Conservation (phyloP, 1,139 yeast genomes). For the Blastobotrys buckinghamii region DNA sequence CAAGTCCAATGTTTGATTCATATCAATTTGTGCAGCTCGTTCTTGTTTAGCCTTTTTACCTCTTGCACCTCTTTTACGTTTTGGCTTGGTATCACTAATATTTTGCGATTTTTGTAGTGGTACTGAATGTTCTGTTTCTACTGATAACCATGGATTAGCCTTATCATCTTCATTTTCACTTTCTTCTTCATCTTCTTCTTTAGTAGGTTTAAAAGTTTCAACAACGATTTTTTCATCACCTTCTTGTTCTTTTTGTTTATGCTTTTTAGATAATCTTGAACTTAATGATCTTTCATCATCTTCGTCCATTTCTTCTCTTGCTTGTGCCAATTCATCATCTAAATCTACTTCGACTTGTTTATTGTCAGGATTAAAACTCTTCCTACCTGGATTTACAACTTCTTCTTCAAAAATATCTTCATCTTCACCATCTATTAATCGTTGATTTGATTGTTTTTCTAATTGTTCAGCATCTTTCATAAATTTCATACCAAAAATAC, state of each 20-base stretch:
- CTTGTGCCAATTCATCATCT: conserved; percentile 30
- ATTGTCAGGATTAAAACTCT: conserved; percentile 73
- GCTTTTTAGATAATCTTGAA: conserved; percentile 14
- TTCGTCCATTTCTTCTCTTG: conserved; percentile 45
- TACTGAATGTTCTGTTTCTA: conserved; percentile 28
- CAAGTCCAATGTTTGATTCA: conserved; percentile 38
- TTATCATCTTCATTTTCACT: conserved; percentile 11
- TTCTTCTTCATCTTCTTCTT: conserved; percentile 4
- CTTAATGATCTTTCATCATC: conserved; percentile 41
- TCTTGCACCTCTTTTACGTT: conserved; percentile 28
- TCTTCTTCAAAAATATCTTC: conserved; percentile 33
- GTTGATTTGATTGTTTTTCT: conserved; percentile 44
- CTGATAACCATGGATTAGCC: conserved; percentile 67
- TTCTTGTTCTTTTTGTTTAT: not conserved
- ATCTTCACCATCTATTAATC: conserved; percentile 26
- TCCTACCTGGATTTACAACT: conserved; percentile 62
- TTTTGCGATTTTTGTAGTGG: conserved; percentile 14
- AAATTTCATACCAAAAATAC: conserved; percentile 89
- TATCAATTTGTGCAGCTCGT: conserved; percentile 48
- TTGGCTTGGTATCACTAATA: conserved; percentile 44
- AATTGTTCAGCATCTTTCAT: conserved; percentile 78
- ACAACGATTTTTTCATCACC: conserved; percentile 2
- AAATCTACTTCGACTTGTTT: conserved; percentile 40
- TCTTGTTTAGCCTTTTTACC: conserved; percentile 33
- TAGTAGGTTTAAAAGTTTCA: not conserved